A percentile compares a stretch with the other conserved stretches of the same genome.
Conservation (phyloP, 1,139 yeast species). For the Candida mesenterica region DNA sequence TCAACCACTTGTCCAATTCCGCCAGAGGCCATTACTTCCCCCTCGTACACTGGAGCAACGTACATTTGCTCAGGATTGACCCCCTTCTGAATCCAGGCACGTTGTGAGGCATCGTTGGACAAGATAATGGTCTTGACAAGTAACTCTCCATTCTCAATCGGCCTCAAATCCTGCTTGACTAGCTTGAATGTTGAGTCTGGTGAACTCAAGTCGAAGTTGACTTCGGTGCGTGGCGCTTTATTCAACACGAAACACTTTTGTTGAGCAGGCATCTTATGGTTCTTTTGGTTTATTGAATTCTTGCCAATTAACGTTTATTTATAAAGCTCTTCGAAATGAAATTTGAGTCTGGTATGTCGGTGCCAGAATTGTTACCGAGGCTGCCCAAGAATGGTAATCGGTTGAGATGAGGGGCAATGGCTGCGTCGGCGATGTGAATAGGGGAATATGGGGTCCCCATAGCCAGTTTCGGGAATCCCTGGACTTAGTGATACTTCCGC, state of each 20-base stretch:
- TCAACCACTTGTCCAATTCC: slow-evolving; percentile 27
- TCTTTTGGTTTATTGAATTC: too few species aligned
- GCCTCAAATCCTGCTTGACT: slow-evolving; percentile 19
- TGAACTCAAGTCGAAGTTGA: slow-evolving; percentile 25
- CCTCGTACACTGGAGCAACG: slow-evolving; percentile 44
- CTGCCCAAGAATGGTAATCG: too few species aligned
- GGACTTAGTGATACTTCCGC: too few species aligned
- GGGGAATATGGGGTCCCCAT: too few species aligned
- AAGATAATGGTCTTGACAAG: slow-evolving; percentile 47
- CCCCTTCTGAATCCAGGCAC: slow-evolving; percentile 55
- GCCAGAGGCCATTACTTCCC: slow-evolving; percentile 48
- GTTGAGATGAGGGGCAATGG: too few species aligned
- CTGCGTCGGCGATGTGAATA: too few species aligned
- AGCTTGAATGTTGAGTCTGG: slow-evolving; percentile 38
- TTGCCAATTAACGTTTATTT: too few species aligned
- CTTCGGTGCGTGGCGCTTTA: slow-evolving; percentile 16
- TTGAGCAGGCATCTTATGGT: too few species aligned
- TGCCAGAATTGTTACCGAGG: too few species aligned
- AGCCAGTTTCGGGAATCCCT: too few species aligned
- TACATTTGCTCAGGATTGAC: slow-evolving; percentile 44
- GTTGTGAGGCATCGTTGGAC: slow-evolving; percentile 70
- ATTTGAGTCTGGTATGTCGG: too few species aligned
- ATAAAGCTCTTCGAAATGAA: too few species aligned
- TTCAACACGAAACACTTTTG: slow-evolving; percentile 14
- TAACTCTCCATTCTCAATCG: slow-evolving; percentile 42